Conservation (phyloP, 2,329 filamentous ascomycete species). For the Cephalotrichum gorgonifer region DNA sequence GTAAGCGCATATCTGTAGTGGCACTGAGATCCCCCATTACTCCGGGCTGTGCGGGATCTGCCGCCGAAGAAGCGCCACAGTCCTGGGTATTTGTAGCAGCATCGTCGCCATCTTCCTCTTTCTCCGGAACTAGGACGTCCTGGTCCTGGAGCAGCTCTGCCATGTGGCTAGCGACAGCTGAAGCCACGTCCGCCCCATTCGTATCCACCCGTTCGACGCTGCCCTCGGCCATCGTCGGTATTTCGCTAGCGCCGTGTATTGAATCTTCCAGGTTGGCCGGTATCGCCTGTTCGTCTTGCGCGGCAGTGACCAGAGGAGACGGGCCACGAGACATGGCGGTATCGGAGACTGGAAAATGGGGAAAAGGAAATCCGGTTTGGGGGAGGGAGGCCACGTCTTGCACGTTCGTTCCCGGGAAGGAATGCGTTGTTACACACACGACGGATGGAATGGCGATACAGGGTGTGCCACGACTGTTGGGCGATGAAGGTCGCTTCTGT, state of each 20-base stretch:
- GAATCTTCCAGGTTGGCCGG: not conserved
- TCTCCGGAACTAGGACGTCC: not conserved
- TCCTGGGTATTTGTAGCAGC: not conserved
- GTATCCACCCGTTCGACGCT: not conserved
- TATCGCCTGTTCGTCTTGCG: not conserved
- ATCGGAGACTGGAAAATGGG: not conserved
- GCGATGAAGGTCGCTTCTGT: too few species aligned
- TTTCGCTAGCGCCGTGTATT: not conserved
- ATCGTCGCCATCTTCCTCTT: not conserved
- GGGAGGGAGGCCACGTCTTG: not conserved
- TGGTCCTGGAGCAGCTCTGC: not conserved
- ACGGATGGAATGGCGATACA: too few species aligned
- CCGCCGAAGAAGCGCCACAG: not conserved
- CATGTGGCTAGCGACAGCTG: not conserved
- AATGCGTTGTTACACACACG: too few species aligned
- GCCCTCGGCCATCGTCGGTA: not conserved
- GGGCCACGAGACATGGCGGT: slow-evolving; percentile 1
- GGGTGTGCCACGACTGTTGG: too few species aligned
- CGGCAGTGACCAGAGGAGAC: not conserved
- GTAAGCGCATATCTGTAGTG: not conserved
- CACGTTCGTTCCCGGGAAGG: too few species aligned
- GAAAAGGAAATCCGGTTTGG: not conserved
- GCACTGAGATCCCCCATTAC: not conserved
- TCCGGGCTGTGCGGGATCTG: not conserved
- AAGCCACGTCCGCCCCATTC: not conserved